Conservation (phyloP, 2,329 filamentous ascomycete genomes). For the Ophiostoma pallidulum region DNA sequence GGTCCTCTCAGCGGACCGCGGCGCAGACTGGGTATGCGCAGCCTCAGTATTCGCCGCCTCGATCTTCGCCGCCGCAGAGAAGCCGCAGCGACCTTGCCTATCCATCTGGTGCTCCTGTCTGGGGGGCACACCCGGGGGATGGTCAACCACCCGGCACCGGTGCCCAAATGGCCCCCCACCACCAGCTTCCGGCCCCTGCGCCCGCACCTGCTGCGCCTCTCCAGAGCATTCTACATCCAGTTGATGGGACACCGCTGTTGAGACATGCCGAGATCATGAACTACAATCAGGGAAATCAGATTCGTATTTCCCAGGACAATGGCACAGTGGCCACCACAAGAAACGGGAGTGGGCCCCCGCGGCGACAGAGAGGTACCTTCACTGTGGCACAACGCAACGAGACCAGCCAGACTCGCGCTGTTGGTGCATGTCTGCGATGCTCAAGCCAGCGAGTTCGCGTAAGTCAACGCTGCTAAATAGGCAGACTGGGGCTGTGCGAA, state of each 20-base stretch:
- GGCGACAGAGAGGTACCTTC: constrained; percentile 17
- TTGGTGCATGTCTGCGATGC: constrained; percentile 35
- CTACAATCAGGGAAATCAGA: constrained; percentile 2
- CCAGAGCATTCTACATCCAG: constrained; percentile 8
- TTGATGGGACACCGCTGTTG: constrained; percentile 3
- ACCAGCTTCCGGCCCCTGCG: too few relatives aligned
- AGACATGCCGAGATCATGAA: not conserved
- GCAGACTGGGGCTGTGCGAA: too few relatives aligned
- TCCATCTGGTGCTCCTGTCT: too few relatives aligned
- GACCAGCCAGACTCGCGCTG: constrained; percentile 27
- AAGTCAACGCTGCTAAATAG: constrained; percentile 17
- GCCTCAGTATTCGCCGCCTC: too few relatives aligned
- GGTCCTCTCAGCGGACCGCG: too few relatives aligned
- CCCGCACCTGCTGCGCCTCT: constrained; percentile 4
- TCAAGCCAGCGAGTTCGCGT: constrained; percentile 35
- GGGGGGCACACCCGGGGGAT: too few relatives aligned
- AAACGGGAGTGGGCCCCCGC: not conserved
- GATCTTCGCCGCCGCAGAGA: too few relatives aligned
- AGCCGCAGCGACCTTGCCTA: too few relatives aligned
- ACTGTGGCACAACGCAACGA: constrained; percentile 21
- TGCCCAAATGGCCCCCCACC: too few relatives aligned
- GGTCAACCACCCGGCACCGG: too few relatives aligned
- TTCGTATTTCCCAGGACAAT: not conserved
- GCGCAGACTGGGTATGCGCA: too few relatives aligned
- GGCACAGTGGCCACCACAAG: not conserved